Conservation (phyloP, 2,329 filamentous ascomycete species). For the Fusarium piperis region DNA sequence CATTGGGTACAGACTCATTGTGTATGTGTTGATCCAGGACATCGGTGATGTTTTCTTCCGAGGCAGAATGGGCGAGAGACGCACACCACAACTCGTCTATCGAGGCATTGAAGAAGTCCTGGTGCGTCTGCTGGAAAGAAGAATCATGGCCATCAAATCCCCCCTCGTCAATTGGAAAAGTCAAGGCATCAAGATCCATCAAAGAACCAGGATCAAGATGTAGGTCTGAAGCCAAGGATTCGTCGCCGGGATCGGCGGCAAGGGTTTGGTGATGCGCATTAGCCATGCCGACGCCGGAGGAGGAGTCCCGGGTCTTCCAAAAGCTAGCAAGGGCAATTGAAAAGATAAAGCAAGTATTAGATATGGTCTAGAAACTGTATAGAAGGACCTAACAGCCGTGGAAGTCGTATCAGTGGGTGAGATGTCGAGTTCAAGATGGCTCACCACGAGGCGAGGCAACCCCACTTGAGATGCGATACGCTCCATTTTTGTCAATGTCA, state of each 20-base stretch:
- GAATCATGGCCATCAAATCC: background rate
- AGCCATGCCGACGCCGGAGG: background rate
- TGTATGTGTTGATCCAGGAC: background rate
- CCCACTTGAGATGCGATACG: background rate
- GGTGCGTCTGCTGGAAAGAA: background rate
- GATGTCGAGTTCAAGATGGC: background rate
- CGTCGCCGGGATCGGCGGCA: background rate
- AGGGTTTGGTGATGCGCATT: background rate
- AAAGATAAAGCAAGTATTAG: background rate
- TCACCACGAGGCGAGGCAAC: background rate
- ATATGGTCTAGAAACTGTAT: background rate
- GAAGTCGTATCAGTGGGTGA: background rate
- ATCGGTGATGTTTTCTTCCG: background rate
- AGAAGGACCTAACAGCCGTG: background rate
- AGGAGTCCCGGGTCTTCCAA: background rate
- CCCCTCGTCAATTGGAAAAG: background rate
- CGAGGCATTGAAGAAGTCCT: background rate
- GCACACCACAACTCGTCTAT: background rate
- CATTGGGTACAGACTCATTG: background rate
- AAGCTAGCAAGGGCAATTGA: background rate
- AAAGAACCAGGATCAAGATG: background rate
- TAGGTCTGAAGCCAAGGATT: background rate
- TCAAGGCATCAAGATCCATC: background rate
- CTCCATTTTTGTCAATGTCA: background rate
- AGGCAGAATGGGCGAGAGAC: background rate